phyloP scores from a whole-genome alignment of 2,329 filamentous ascomycete species.

The Neonectria faginata region DNA sequence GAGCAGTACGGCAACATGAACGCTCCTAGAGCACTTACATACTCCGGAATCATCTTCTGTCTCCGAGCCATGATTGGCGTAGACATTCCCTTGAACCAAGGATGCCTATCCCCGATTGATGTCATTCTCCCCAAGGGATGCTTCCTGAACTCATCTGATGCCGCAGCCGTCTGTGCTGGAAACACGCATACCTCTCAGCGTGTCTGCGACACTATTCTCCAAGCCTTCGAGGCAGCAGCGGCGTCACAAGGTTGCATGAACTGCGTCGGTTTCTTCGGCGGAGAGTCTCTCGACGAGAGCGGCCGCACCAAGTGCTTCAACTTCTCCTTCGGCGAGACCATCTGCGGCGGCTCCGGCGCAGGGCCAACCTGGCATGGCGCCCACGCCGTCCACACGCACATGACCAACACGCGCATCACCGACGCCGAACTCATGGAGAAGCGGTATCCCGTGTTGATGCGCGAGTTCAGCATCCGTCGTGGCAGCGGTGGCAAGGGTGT shows the following conservation, averaged over 20 bases:
- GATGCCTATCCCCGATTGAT: conserved; percentile 60
- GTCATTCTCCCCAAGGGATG: conserved; percentile 40
- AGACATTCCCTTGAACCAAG: conserved; percentile 48
- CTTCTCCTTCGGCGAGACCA: conserved; percentile 49
- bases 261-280: conserved; percentile 82
- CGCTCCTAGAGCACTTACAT: conserved; percentile 50
- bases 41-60: conserved; percentile 50
- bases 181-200: conserved; percentile 49
- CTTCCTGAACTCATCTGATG: conserved; percentile 48
- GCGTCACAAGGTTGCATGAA: conserved; percentile 82
- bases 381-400: conserved; percentile 47
- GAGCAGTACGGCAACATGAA: conserved; percentile 52
- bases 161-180: conserved; percentile 46
- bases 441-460: conserved; percentile 47
- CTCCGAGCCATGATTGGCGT: conserved; percentile 44
- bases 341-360: conserved; percentile 47
- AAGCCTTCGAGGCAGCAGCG: conserved; percentile 78
- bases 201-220: conserved; percentile 74
- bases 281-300: conserved; percentile 45
- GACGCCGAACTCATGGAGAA: conserved; percentile 50
- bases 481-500: conserved; percentile 68
- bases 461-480: conserved; percentile 44
- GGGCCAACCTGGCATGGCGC: conserved; percentile 44
- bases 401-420: conserved; percentile 52
- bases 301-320: conserved; percentile 25